A percentile compares a stretch with the other conserved stretches of the same genome.
These are phyloP conservation scores for Beverwykella pulmonaria DNA, from an alignment of 495 filamentous ascomycete genomes.

Conservation along the genomic window DNA sequence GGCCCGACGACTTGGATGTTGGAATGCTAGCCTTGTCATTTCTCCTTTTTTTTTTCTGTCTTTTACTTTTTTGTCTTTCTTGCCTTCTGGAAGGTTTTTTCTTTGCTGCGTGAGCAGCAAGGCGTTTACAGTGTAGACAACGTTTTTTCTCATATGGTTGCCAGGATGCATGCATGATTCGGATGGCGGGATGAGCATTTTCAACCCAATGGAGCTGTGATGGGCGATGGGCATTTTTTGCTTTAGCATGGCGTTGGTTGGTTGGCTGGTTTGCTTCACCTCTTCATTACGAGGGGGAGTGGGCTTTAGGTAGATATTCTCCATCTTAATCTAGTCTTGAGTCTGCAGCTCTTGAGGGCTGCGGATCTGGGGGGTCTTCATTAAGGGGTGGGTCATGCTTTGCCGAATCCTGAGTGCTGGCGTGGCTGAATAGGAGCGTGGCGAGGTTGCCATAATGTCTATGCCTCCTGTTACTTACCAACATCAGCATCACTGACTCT, in stretches of 20 bases:
- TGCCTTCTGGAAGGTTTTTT: neutral
- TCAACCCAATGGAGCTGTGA: no score
- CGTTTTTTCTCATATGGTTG: no score
- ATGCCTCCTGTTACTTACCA: no score
- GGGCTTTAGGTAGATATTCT: neutral
- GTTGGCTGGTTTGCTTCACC: neutral
- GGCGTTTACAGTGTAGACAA: neutral
- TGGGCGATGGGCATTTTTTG: neutral
- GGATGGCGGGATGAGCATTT: neutral
- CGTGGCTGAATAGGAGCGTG: no score
- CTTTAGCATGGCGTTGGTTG: slow-evolving; percentile 29
- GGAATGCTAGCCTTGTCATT: neutral
- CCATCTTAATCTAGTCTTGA: neutral
- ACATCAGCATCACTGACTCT: no score
- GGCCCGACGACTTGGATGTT: neutral
- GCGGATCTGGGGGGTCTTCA: no score
- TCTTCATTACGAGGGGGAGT: neutral
- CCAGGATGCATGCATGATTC: neutral
- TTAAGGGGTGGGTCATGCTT: no score
- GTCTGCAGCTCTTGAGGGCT: no score
- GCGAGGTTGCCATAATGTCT: no score
- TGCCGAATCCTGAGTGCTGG: no score
- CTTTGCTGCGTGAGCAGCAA: neutral
- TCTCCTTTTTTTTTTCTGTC: neutral
- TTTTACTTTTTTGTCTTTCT: neutral